phyloP scores from a whole-genome alignment of 2,329 filamentous ascomycete species.

The Leptosphaerulina australis region DNA sequence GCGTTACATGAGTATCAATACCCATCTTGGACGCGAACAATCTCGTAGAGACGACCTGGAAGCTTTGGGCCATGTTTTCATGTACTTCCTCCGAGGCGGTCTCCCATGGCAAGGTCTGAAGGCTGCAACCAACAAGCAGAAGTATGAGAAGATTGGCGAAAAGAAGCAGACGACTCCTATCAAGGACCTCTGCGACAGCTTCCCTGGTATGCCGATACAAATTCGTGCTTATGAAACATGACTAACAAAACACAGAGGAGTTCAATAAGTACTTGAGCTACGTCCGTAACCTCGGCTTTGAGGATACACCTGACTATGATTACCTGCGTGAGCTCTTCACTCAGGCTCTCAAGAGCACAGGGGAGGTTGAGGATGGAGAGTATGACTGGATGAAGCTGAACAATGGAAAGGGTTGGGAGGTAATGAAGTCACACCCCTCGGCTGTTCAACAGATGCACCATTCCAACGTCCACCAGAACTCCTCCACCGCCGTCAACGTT shows the following conservation, averaged over 20 bases:
- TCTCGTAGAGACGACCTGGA: conserved; percentile 95
- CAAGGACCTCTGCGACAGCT: conserved; percentile 95
- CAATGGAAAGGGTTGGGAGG: conserved; percentile 90
- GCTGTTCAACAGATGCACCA: conserved; percentile 76
- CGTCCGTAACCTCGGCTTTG: conserved; percentile 95
- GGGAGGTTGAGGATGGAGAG: conserved; percentile 95
- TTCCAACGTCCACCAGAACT: conserved; percentile 76
- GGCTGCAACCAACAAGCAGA: conserved; percentile 83
- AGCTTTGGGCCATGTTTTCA: conserved; percentile 74
- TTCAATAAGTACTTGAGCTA: conserved; percentile 98
- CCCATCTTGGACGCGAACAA: conserved; percentile 93
- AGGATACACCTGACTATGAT: conserved; percentile 98
- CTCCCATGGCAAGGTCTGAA: conserved; percentile 72
- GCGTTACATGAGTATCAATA: conserved; percentile 99
- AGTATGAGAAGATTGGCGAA: conserved; percentile 99
- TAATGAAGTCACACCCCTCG: conserved; percentile 71
- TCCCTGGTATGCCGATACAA: conserved; percentile 66
- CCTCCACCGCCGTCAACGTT: conserved; percentile 79
- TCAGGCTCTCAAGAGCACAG: conserved; percentile 90
- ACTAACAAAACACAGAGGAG: conserved; percentile 67
- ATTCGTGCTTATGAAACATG: neutral
- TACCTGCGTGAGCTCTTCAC: conserved; percentile 96
- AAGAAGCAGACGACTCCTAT: conserved; percentile 99
- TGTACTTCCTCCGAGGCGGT: conserved; percentile 71
- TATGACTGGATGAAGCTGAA: conserved; percentile 99